Base-by-base conservation (phyloP, 192 early-diverging fungal species). In the Coemansia sp. region DNA sequence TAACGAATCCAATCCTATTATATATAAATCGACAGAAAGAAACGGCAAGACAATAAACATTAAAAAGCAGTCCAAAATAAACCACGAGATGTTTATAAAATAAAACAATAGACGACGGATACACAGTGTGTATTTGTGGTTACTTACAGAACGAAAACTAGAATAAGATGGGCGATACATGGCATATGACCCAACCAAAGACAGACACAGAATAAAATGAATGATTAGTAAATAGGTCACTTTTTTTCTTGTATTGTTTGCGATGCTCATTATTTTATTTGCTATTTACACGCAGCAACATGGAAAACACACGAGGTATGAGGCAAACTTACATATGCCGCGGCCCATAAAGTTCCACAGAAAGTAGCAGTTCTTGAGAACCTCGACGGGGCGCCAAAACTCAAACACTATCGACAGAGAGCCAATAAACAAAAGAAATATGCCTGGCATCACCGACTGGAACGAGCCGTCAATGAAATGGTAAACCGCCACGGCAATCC, bases 321-420 rank as follows among this genome's bases (percentile, higher is more conserved):
- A 34, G 15, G 5, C 17, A 18, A 1, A 58, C 63, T 65, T 65
- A 65, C 63, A 63, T 42, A 70, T 29, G 23, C 70, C 70, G 2
- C 70, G 70, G n/a, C 70, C 70, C 58, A 73, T 65, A 36, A 73
- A 73, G 46, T 73, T 73, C 70, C 70, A 73, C 58, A 73, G 9
- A 47, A 73, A 73, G 46, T 58, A 60, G 50, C 70, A 73, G 70
- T 66, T 60, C 29, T 64, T 41, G 17, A 73, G 51, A 13, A 73
- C 46, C 24, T 50, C 47, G 5, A 33, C 49, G 4, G 63, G 70
- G 6, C 70, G 70, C 43, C 46, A 66, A 39, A 73, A 66, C 70
- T 73, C 70, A 22, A 65, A 58, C 29, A 66, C 40, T 25, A 73
- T 66, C 9, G 70, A 61, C 23, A 34, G 33, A 9, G 57, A 17